Evolutionary conservation across 495 filamentous ascomycete genomes (phyloP).

Genomic region (Penicillium turbatum): DNA sequence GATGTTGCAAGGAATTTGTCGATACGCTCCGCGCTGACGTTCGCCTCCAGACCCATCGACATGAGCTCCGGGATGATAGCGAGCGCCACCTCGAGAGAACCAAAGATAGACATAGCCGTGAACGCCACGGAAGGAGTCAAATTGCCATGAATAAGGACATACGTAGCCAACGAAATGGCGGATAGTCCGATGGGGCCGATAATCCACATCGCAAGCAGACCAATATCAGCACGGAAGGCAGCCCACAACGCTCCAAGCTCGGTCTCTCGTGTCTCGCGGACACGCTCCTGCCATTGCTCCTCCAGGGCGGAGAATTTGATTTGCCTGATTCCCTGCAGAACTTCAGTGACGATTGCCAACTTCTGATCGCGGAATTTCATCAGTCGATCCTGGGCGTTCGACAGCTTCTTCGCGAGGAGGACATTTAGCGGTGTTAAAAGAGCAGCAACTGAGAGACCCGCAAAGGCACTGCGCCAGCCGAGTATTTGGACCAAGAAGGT

Average conservation of each 20-base stretch:
- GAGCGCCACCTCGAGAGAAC: conserved; percentile 63
- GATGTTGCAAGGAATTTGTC: conserved; percentile 63
- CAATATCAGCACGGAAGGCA: conserved; percentile 57
- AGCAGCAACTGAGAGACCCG: conserved; percentile 61
- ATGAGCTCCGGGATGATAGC: conserved; percentile 69
- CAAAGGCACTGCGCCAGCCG: conserved; percentile 65
- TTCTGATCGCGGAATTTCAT: conserved; percentile 81
- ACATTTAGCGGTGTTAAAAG: conserved; percentile 67
- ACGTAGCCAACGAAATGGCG: conserved; percentile 64
- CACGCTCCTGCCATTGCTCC: conserved; percentile 70
- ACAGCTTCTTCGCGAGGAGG: conserved; percentile 62
- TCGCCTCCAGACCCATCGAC: conserved; percentile 63
- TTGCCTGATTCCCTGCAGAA: conserved; percentile 76
- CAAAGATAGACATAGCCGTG: conserved; percentile 72
- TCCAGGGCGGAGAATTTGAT: conserved; percentile 89
- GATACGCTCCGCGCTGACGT: conserved; percentile 70
- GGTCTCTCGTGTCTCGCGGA: conserved; percentile 57
- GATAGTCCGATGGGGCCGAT: conserved; percentile 69
- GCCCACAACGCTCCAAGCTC: conserved; percentile 65
- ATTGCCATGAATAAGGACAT: conserved; percentile 56
- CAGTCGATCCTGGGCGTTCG: conserved; percentile 60
- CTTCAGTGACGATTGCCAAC: conserved; percentile 74
- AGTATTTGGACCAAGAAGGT: conserved; percentile 64
- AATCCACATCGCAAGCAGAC: conserved; percentile 63
- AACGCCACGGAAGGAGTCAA: conserved; percentile 76